Percentiles rank a stretch among this genome's conserved stretches.
phyloP scores from a whole-genome alignment of 2,329 filamentous ascomycete species.

The Knoxdaviesia proteae region DNA sequence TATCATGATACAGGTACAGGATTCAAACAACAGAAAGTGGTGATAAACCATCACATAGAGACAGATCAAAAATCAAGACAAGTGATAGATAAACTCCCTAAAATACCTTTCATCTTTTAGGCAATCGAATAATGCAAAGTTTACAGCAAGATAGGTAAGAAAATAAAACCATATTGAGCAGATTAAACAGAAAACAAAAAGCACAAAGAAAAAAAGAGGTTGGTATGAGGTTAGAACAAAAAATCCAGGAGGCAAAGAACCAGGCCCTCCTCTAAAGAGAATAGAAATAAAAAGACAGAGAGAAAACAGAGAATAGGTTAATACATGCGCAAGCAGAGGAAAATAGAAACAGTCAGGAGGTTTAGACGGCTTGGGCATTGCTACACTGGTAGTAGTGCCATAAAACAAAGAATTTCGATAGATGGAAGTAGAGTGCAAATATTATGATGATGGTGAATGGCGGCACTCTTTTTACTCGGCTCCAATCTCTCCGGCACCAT shows the following conservation, averaged over 20 bases:
- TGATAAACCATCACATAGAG: background rate
- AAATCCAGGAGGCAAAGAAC: conserved; percentile 3
- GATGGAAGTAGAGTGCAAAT: too few species aligned
- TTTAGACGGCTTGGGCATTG: background rate
- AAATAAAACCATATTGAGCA: background rate
- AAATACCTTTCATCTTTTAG: too few species aligned
- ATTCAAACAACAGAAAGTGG: too few species aligned
- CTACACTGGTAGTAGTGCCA: too few species aligned
- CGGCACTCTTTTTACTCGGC: conserved; percentile 22
- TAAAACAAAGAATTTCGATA: too few species aligned
- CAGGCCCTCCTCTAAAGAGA: background rate
- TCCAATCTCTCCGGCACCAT: conserved; percentile 31
- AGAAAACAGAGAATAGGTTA: conserved; percentile 4
- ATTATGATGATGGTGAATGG: too few species aligned
- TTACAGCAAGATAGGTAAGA: background rate
- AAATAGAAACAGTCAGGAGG: background rate
- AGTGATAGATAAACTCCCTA: too few species aligned
- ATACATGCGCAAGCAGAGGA: background rate
- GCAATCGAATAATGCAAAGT: too few species aligned
- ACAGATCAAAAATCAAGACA: background rate
- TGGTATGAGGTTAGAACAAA: background rate
- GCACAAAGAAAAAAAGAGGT: background rate
- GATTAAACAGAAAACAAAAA: conserved; percentile 3
- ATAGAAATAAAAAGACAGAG: conserved; percentile 2
- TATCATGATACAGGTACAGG: too few species aligned